Evolutionary conservation across 345 rosid genomes (phyloP), one percentile per base, ranked within the genome.

Genomic region (Hypericum androsaemum): DNA sequence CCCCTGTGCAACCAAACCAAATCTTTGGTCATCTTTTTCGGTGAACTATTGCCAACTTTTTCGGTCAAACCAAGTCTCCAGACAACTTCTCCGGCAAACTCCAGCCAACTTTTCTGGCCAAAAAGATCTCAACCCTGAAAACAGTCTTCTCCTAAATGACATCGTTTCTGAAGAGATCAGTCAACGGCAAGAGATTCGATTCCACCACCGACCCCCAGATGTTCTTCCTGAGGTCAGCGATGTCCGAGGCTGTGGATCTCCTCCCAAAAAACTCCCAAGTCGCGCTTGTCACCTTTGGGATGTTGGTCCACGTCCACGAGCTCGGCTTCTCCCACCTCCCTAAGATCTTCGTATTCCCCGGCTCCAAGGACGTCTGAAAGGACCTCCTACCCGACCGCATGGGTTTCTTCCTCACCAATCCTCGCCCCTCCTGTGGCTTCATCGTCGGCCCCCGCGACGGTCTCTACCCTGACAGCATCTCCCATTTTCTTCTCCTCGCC

Each of bases 401-500:
- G 66, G 67, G 76, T 51, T 92, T 85, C 77, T 88, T 92, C 63
- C 65, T 74, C 56, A 83, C 75, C 71, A 88, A 74, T 71, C 88
- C 96, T 44, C 82, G 67, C 69, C 95, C 94, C 44, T 41, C 83
- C 11, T 53, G 81, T 0, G 94, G 96, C n/a, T 96, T 85, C 45
- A 80, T 84, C 64, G 89, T 96, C 39, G 95, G 98, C 10, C 80
- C 71, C 15, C 63, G 84, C 60, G 98, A 88, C 7, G 98, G 95
- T 16, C 82, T 92, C 46, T 84, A 94, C n/a, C 69, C 88, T 0
- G 90, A 83, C 7, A 80, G 81, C 74, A 88, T 92, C 54, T 71
- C 95, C 8, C 84, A 96, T 50, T 92, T 92, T 67, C 85, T 92
- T 55, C 56, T 81, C 66, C 94, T 96, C 9, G 85, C 86, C 11